Percentiles rank a stretch among this genome's conserved stretches.
Conservation (phyloP, 2,329 filamentous ascomycete species). For the Trichoderma pleuroti region DNA sequence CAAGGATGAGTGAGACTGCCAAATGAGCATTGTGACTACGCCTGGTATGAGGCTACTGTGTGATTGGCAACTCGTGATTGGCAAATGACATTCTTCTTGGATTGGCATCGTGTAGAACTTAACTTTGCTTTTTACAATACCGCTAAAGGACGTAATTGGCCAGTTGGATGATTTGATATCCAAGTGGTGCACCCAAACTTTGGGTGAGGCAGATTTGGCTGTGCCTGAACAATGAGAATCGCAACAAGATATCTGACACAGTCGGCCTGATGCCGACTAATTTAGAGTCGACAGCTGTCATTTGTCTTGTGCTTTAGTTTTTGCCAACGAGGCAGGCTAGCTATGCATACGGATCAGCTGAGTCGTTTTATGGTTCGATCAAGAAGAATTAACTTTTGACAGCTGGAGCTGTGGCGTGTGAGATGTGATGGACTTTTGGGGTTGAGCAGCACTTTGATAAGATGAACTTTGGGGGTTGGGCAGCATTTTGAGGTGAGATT, state of each 20-base stretch:
- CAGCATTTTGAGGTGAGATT: neutral
- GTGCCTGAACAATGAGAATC: neutral
- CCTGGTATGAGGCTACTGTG: neutral
- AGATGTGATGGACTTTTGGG: neutral
- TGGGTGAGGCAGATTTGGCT: neutral
- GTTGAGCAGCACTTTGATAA: no score
- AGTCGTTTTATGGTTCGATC: neutral
- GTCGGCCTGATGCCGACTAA: neutral
- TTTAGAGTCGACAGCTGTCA: neutral
- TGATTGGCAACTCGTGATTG: neutral
- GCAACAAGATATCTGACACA: neutral
- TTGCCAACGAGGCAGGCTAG: neutral
- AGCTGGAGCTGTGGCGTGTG: neutral
- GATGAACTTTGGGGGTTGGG: no score
- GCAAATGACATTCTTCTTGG: neutral
- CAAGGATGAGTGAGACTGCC: neutral
- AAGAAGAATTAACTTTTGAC: neutral
- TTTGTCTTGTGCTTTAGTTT: neutral
- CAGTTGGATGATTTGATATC: neutral
- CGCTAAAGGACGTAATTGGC: neutral
- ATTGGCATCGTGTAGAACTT: neutral
- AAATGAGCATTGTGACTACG: neutral
- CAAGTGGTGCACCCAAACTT: neutral
- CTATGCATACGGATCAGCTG: neutral
- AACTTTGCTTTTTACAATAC: neutral